A percentile compares a stretch with the other conserved stretches of the same genome.
phyloP scores from a whole-genome alignment of 805 yeast genomes.

The Grigorovia transvaalensis region DNA sequence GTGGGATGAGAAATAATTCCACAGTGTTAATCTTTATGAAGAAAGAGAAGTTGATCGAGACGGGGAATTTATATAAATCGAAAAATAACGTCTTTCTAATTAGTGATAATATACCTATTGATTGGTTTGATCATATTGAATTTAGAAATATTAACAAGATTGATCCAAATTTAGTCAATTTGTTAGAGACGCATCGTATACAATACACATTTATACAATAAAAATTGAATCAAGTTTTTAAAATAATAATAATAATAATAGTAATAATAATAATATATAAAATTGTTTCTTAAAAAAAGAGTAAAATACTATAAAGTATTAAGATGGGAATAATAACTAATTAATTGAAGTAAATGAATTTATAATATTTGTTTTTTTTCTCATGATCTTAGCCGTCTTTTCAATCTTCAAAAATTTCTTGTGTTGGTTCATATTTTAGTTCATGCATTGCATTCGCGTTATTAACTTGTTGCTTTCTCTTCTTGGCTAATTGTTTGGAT shows the following conservation, averaged over 20 bases:
- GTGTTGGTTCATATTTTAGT: constrained; percentile 17
- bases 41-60: constrained; percentile 25
- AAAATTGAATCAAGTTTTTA: not conserved
- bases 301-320: too few relatives aligned
- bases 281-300: not conserved
- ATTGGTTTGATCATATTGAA: constrained; percentile 17
- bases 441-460: constrained; percentile 4
- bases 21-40: constrained; percentile 56
- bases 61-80: constrained; percentile 42
- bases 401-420: constrained; percentile 18
- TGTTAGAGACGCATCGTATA: constrained; percentile 5
- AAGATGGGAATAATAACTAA: not conserved
- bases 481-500: constrained; percentile 44
- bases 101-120: constrained; percentile 38
- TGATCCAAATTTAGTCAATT: not conserved
- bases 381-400: too few relatives aligned
- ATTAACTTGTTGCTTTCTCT: constrained; percentile 28
- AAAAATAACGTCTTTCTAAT: constrained; percentile 67
- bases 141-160: constrained; percentile 2
- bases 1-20: constrained; percentile 60
- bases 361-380: too few relatives aligned
- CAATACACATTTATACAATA: constrained; percentile 6
- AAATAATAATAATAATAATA: not conserved
- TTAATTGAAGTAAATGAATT: not conserved
- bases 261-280: not conserved